These are phyloP conservation scores for Pythium chondricola DNA, from an alignment of 352 stramenopile species.

Conservation along the genomic window DNA sequence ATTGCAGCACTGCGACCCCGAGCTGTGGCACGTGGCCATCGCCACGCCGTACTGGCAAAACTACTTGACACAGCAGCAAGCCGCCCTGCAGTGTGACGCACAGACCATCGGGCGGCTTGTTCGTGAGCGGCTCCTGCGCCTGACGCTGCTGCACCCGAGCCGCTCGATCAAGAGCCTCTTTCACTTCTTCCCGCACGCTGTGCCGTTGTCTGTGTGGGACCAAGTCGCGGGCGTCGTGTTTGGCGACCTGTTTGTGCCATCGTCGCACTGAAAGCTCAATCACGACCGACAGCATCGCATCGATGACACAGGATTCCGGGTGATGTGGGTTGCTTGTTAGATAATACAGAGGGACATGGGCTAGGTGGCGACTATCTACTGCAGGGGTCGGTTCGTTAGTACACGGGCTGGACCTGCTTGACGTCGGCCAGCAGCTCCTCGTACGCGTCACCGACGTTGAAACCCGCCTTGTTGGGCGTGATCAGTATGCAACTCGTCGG, in stretches of 20 bases:
- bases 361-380: constrained; percentile 6
- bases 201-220: constrained; percentile 39
- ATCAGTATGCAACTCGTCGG: constrained; percentile 98
- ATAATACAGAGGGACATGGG: constrained; percentile 18
- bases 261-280: neutral
- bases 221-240: constrained; percentile 62
- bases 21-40: constrained; percentile 55
- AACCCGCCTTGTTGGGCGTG: constrained; percentile 88
- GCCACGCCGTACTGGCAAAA: constrained; percentile 62
- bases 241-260: constrained; percentile 37
- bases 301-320: no score
- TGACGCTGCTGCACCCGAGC: constrained; percentile 76
- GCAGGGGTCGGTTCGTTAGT: constrained; percentile 61
- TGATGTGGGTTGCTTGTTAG: constrained; percentile 8
- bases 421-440: constrained; percentile 87
- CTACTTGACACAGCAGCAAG: constrained; percentile 48
- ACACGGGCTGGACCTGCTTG: constrained; percentile 82
- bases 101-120: constrained; percentile 17
- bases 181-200: constrained; percentile 52
- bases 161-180: constrained; percentile 62
- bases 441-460: constrained; percentile 86
- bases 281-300: no score
- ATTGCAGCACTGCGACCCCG: constrained; percentile 56
- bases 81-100: constrained; percentile 18
- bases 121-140: constrained; percentile 60